Evolutionary conservation across 176 grass and related monocot species (phyloP), one percentile per base, ranked within the genome.

Genomic region (Juncus inflexus): DNA sequence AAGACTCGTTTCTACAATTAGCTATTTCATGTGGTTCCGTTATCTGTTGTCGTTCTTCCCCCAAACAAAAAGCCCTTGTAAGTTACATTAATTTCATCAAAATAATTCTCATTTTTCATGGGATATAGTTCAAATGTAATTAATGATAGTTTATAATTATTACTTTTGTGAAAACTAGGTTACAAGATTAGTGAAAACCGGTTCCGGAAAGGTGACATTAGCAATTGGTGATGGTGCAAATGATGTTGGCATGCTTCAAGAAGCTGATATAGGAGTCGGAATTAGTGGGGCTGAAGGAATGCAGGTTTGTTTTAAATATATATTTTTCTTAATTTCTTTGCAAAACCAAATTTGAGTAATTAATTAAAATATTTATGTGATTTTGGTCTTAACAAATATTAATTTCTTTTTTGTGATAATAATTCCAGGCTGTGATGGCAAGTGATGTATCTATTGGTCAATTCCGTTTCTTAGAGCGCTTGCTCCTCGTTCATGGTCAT

Each of bases 161-260:
- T 66, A 39, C 10, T 47, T 42, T 42, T 16, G 42, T 41, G 12
- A 16, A 49, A 66, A 71, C 42, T 55, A 95, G 90, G 83, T 95
- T 65, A 96, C 92, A 12, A 80, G 84, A 74, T 55, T 96, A 36
- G 92, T 96, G 35, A 96, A 96, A 75, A 80, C 5, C 2, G 66
- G 84, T 66, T 89, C 87, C 0, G 50, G 60, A 58, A 96, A 88
- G 72, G 79, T 84, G 19, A 91, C 82, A 5, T 40, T 96, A 61
- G 92, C 81, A 7, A 96, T 96, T 50, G 92, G 92, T 37, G 92
- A 96, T 42, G 92, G 92, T 9, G 87, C 92, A 3, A 96, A 96
- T 50, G 92, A 96, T 50, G 92, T 96, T 13, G 92, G 92, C 28
- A 96, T 96, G 92, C 78, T 96, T 77, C 92, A 96, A 61, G 92